phyloP scores from a whole-genome alignment of 352 stramenopile species.

The Globisporangium paroecandrum region DNA sequence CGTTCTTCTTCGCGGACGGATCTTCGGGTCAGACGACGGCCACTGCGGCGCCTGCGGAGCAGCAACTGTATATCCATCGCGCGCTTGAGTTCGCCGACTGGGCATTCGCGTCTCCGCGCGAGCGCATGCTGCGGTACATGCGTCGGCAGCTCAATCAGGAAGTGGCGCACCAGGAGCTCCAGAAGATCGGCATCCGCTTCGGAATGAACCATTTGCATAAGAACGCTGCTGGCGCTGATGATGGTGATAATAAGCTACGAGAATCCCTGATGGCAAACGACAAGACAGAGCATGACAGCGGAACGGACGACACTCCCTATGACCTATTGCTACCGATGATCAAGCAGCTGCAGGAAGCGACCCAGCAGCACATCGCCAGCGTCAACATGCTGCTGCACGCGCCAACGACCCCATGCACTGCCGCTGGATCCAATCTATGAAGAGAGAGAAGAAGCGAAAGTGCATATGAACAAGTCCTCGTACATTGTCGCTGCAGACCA shows the following conservation, averaged over 20 bases:
- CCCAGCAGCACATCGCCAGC: constrained; percentile 46
- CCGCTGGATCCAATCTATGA: constrained; percentile 13
- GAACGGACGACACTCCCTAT: constrained; percentile 14
- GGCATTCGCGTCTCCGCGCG: constrained; percentile 50
- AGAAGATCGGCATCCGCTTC: constrained; percentile 41
- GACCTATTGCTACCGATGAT: constrained; percentile 31
- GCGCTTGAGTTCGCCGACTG: constrained; percentile 64
- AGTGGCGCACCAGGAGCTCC: constrained; percentile 33
- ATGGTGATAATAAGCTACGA: neutral
- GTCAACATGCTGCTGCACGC: constrained; percentile 34
- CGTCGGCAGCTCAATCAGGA: constrained; percentile 29
- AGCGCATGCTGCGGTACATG: constrained; percentile 43
- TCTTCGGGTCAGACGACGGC: constrained; percentile 32
- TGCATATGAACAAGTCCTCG: constrained; percentile 8
- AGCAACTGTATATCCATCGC: constrained; percentile 49
- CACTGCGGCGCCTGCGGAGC: constrained; percentile 29
- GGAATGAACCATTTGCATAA: constrained; percentile 27
- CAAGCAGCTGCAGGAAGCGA: constrained; percentile 43
- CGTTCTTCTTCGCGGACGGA: constrained; percentile 54
- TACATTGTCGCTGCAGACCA: neutral
- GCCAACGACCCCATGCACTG: neutral
- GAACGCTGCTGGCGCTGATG: neutral
- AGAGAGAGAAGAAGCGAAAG: neutral
- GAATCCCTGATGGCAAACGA: constrained; percentile 1
- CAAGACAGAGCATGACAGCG: neutral